Percentiles rank a stretch among this genome's conserved stretches.
These are phyloP conservation scores for Abelmoschus esculentus DNA, from an alignment of 345 rosid genomes.

Conservation along the genomic window DNA sequence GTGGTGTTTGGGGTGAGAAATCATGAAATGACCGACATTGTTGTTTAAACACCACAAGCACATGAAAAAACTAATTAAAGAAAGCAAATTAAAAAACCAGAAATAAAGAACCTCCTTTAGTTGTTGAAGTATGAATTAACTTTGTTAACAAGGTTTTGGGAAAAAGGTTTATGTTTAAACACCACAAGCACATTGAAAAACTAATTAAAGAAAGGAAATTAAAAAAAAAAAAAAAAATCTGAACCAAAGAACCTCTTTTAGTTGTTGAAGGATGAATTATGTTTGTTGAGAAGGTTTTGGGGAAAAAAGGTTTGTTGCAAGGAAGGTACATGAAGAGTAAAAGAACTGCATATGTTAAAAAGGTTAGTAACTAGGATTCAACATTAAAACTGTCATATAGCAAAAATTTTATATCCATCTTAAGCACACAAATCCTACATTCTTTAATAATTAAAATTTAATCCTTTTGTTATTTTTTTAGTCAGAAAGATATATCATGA, in stretches of 20 bases:
- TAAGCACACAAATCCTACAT: background rate
- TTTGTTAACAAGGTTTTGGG: too few relatives aligned
- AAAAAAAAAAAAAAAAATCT: too few relatives aligned
- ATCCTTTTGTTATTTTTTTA: background rate
- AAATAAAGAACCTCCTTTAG: too few relatives aligned
- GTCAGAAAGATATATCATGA: background rate
- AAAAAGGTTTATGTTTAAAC: too few relatives aligned
- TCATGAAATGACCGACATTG: background rate
- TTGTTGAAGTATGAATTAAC: too few relatives aligned
- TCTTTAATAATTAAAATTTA: background rate
- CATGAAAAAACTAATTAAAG: background rate
- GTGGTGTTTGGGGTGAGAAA: background rate
- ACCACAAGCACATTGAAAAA: background rate
- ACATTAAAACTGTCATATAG: background rate
- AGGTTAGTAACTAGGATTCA: background rate
- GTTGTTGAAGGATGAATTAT: background rate
- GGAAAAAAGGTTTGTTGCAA: background rate
- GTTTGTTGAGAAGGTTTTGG: background rate
- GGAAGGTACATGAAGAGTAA: background rate
- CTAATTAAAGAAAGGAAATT: background rate
- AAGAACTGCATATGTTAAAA: background rate
- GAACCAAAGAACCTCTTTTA: background rate
- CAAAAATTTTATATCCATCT: background rate
- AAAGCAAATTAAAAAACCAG: too few relatives aligned
- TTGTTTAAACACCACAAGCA: background rate